Evolutionary conservation across 306 rosid genomes (phyloP).

Genomic region (Chamaecrista fasciculata): DNA sequence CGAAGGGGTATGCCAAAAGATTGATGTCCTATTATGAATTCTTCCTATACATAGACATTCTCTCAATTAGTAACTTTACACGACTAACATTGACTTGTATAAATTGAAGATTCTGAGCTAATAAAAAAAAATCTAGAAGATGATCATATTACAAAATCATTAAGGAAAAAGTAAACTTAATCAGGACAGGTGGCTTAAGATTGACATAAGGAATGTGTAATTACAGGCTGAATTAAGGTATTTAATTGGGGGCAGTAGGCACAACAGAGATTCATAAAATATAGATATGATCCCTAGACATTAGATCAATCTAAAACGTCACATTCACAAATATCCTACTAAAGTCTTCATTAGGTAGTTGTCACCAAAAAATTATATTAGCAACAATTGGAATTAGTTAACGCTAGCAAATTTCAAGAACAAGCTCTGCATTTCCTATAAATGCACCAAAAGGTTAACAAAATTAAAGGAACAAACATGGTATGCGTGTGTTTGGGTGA

Average conservation of each 20-base stretch:
- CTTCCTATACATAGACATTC: not conserved
- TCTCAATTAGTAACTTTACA: conserved; percentile 11
- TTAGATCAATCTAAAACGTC: not conserved
- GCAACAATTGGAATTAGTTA: not conserved
- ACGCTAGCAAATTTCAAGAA: not conserved
- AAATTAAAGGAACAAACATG: no score
- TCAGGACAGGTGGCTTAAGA: not conserved
- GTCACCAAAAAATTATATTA: not conserved
- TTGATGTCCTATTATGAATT: not conserved
- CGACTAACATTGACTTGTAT: not conserved
- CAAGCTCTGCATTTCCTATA: not conserved
- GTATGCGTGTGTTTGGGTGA: not conserved
- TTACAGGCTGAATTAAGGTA: not conserved
- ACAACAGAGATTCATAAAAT: not conserved
- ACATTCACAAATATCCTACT: not conserved
- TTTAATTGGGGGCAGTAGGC: not conserved
- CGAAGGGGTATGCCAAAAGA: conserved; percentile 3
- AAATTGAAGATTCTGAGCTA: conserved; percentile 8
- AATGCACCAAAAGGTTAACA: conserved; percentile 14
- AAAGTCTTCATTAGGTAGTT: not conserved
- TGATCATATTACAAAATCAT: conserved; percentile 16
- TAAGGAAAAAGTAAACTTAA: conserved; percentile 3
- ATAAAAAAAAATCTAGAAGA: conserved; percentile 12
- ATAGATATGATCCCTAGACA: not conserved
- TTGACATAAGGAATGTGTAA: not conserved